Conservation (phyloP, 2,329 filamentous ascomycete species). For the Alternaria sp. region DNA sequence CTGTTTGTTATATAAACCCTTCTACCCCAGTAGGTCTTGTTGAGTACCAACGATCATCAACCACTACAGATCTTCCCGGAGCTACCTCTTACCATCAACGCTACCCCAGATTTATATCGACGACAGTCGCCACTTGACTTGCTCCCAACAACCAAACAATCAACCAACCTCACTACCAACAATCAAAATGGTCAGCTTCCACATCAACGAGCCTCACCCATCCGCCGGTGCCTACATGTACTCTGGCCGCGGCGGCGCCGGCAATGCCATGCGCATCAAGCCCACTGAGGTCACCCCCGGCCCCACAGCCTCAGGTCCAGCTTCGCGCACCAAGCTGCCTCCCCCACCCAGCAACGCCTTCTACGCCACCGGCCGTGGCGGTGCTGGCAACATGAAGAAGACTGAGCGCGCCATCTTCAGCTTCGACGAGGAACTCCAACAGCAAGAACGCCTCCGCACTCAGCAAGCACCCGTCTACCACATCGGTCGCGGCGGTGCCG, state of each 20-base stretch:
- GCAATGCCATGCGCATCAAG: slow-evolving; percentile 63
- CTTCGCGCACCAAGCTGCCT: slow-evolving; percentile 57
- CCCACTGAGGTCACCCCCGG: slow-evolving; percentile 60
- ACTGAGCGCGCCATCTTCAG: slow-evolving; percentile 66
- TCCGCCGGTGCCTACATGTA: slow-evolving; percentile 60
- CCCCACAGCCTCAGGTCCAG: slow-evolving; percentile 53
- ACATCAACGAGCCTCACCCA: slow-evolving; percentile 67
- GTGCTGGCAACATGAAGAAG: slow-evolving; percentile 67
- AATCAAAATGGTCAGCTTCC: slow-evolving; percentile 53
- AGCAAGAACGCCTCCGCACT: slow-evolving; percentile 60
- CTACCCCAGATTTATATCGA: slow-evolving; percentile 17
- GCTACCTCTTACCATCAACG: background rate
- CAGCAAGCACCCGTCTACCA: slow-evolving; percentile 67
- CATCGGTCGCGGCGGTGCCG: slow-evolving; percentile 67
- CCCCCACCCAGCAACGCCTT: slow-evolving; percentile 54
- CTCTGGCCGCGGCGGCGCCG: slow-evolving; percentile 64
- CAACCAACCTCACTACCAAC: slow-evolving; percentile 14
- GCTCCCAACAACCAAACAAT: slow-evolving; percentile 6
- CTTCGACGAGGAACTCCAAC: slow-evolving; percentile 71
- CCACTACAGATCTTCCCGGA: slow-evolving; percentile 17
- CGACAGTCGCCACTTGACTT: slow-evolving; percentile 20
- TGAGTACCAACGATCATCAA: slow-evolving; percentile 17
- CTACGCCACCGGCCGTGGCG: slow-evolving; percentile 71
- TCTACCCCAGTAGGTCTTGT: slow-evolving; percentile 5
- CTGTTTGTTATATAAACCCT: slow-evolving; percentile 27